Conservation (phyloP, 768 basidiomycete species). For the Rhizopogon rudus region DNA sequence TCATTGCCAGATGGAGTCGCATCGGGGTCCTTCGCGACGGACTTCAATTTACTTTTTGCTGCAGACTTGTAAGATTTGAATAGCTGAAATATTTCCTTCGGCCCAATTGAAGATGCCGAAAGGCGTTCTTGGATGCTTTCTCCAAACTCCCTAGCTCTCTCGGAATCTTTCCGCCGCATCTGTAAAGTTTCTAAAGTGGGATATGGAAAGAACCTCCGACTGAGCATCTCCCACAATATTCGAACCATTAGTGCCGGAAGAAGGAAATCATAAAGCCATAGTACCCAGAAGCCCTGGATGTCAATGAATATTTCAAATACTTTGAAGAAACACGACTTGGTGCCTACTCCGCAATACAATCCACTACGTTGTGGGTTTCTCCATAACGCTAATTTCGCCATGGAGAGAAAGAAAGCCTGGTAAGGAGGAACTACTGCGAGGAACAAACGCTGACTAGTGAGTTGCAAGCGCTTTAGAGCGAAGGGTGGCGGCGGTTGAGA, state of each 20-base stretch:
- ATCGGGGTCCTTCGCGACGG: slow-evolving; percentile 7
- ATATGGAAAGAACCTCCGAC: slow-evolving; percentile 46
- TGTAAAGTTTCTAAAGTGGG: slow-evolving; percentile 51
- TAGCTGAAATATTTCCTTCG: slow-evolving; percentile 51
- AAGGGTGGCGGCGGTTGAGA: slow-evolving; percentile 40
- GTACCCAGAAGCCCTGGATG: slow-evolving; percentile 52
- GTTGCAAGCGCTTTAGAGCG: slow-evolving; percentile 46
- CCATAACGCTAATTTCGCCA: slow-evolving; percentile 52
- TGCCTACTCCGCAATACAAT: slow-evolving; percentile 47
- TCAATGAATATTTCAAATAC: background rate
- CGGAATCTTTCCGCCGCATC: slow-evolving; percentile 43
- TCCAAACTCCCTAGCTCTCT: slow-evolving; percentile 48
- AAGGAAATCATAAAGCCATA: slow-evolving; percentile 59
- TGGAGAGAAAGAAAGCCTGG: slow-evolving; percentile 33
- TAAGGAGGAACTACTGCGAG: slow-evolving; percentile 48
- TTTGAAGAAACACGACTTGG: background rate
- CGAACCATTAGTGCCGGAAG: slow-evolving; percentile 46
- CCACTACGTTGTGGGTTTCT: slow-evolving; percentile 42
- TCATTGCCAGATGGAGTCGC: background rate
- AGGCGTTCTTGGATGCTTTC: slow-evolving; percentile 43
- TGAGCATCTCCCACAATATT: slow-evolving; percentile 43
- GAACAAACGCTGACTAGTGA: slow-evolving; percentile 52
- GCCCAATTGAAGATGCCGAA: slow-evolving; percentile 39
- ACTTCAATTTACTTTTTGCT: slow-evolving; percentile 29
- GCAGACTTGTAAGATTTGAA: slow-evolving; percentile 38